Evolutionary conservation across 257 asterid species (phyloP).

Genomic region (Buddleja alternifolia): DNA sequence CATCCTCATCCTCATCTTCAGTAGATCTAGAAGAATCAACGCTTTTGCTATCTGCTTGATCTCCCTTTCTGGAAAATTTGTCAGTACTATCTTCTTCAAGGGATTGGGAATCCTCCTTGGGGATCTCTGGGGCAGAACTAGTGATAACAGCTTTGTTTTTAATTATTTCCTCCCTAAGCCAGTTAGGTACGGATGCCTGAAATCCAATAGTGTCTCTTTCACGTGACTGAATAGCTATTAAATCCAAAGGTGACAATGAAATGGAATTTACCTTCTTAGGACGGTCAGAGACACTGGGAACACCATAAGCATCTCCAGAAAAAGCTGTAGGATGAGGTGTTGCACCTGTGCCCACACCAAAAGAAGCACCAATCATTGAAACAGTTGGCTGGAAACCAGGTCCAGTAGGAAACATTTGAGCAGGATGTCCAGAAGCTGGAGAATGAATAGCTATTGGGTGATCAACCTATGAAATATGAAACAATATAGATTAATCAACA

Average conservation of each 20-base stretch:
- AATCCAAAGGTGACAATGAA: constrained; percentile 29
- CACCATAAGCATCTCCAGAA: constrained; percentile 71
- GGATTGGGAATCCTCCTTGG: constrained; percentile 56
- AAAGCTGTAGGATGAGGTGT: constrained; percentile 65
- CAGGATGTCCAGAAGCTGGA: constrained; percentile 65
- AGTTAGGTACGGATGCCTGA: constrained; percentile 95
- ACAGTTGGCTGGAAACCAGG: constrained; percentile 68
- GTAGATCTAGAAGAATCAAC: constrained; percentile 69
- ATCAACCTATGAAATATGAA: constrained; percentile 59
- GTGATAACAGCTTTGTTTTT: constrained; percentile 83
- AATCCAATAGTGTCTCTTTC: constrained; percentile 29
- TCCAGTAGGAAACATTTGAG: constrained; percentile 66
- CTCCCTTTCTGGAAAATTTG: constrained; percentile 58
- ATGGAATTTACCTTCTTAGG: constrained; percentile 74
- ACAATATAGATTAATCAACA: constrained; percentile 25
- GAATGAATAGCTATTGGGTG: constrained; percentile 60
- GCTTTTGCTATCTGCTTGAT: constrained; percentile 72
- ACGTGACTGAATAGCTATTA: constrained; percentile 21
- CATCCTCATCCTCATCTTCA: constrained; percentile 85
- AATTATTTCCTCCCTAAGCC: constrained; percentile 97
- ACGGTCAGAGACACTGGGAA: constrained; percentile 77
- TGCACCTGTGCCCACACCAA: constrained; percentile 68
- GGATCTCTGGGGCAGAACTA: constrained; percentile 51
- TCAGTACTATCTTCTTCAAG: constrained; percentile 66
- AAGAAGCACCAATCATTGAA: constrained; percentile 57